phyloP scores from a whole-genome alignment of 148 eudicot genomes.

The Cornus kousa region DNA sequence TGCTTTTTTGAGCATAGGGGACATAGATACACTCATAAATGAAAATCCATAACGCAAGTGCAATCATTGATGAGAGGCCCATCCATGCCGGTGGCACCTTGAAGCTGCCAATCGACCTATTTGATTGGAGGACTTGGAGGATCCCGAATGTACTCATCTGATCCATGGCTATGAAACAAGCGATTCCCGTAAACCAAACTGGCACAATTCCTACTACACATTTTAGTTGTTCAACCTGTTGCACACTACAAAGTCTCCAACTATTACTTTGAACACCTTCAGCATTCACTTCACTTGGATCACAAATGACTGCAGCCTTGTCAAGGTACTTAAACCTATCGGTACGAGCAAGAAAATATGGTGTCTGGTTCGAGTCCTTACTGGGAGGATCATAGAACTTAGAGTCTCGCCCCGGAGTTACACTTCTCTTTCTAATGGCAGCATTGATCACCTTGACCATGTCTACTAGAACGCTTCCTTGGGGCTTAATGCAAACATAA shows the following conservation, averaged over 20 bases:
- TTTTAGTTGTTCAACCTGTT: constrained; percentile 69
- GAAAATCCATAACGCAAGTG: constrained; percentile 58
- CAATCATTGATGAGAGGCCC: constrained; percentile 45
- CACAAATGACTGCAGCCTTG: constrained; percentile 51
- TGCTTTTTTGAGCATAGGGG: constrained; percentile 21
- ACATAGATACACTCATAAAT: constrained; percentile 49
- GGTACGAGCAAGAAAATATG: constrained; percentile 15
- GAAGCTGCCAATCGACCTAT: constrained; percentile 42
- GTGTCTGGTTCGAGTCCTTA: constrained; percentile 2
- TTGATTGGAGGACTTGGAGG: constrained; percentile 63
- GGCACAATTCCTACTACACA: constrained; percentile 58
- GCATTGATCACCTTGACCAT: constrained; percentile 50
- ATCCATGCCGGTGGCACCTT: constrained; percentile 70
- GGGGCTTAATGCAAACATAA: constrained; percentile 45
- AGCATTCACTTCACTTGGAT: constrained; percentile 34
- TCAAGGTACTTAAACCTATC: constrained; percentile 47
- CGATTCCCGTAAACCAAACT: constrained; percentile 60
- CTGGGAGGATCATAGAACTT: constrained; percentile 36
- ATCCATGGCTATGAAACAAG: constrained; percentile 59
- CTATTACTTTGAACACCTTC: constrained; percentile 31
- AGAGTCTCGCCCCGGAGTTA: not conserved
- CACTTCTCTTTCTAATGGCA: constrained; percentile 43
- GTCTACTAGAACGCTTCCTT: constrained; percentile 62
- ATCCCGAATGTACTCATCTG: constrained; percentile 67
- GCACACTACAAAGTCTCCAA: constrained; percentile 65